Conservation (phyloP, 148 eudicot species). For the Camellia granthamiana region DNA sequence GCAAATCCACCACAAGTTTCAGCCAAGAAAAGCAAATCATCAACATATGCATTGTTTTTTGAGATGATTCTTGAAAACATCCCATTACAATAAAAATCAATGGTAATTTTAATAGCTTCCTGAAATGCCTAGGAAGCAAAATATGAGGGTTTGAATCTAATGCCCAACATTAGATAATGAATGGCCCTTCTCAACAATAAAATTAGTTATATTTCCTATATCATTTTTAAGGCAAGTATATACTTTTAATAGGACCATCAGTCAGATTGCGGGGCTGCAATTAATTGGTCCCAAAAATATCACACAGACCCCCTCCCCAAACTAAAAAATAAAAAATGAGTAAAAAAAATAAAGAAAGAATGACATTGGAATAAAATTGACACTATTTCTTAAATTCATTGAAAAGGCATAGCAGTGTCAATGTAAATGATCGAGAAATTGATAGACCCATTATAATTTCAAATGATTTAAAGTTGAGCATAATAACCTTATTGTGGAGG, state of each 20-base stretch:
- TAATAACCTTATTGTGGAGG: conserved; percentile 86
- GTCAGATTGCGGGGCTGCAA: neutral
- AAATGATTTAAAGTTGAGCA: neutral
- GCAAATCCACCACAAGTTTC: neutral
- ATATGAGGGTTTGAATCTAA: neutral
- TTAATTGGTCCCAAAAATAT: neutral
- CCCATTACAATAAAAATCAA: neutral
- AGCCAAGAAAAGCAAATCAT: neutral
- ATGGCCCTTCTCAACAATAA: neutral
- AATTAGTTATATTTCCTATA: neutral
- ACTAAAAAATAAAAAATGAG: neutral
- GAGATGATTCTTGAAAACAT: neutral
- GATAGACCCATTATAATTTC: neutral
- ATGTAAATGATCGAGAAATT: neutral
- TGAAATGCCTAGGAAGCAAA: neutral
- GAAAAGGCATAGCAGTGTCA: conserved; percentile 1
- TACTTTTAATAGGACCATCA: neutral
- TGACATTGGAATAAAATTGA: neutral
- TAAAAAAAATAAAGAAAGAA: neutral
- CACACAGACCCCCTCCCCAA: neutral
- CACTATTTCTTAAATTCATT: neutral
- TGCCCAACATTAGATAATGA: neutral
- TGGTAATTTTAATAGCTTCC: neutral
- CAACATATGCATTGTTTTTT: neutral
- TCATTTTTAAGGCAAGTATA: neutral